phyloP scores from a whole-genome alignment of 805 yeast species.

The Wickerhamomyces strasburgensis region DNA sequence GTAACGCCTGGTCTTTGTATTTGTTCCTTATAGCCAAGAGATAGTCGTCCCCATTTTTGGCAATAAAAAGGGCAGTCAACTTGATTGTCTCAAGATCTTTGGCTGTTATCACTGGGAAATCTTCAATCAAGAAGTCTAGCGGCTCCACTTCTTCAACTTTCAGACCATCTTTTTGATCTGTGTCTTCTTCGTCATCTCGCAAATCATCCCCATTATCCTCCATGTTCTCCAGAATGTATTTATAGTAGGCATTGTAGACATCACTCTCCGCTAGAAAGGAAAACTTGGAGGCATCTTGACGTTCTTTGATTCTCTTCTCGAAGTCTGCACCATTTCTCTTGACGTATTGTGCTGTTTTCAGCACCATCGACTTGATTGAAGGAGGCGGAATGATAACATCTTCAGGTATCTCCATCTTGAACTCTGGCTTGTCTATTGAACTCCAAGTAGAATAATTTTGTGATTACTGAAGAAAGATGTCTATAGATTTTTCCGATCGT shows the following conservation, averaged over 20 bases:
- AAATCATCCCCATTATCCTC: slow-evolving; percentile 26
- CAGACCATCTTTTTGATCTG: slow-evolving; percentile 7
- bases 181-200: slow-evolving; percentile 15
- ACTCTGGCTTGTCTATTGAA: no score
- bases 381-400: slow-evolving; percentile 52
- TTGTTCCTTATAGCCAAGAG: slow-evolving; percentile 35
- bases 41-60: slow-evolving; percentile 50
- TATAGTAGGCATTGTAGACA: slow-evolving; percentile 55
- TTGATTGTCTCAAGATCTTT: slow-evolving; percentile 68
- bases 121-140: slow-evolving; percentile 12
- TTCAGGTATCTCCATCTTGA: slow-evolving; percentile 30
- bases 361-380: slow-evolving; percentile 46
- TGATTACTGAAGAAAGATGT: no score
- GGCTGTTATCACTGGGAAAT: slow-evolving; percentile 40
- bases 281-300: slow-evolving; percentile 51
- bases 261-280: slow-evolving; percentile 51
- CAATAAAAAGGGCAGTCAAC: slow-evolving; percentile 64
- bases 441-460: no score
- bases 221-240: slow-evolving; percentile 36
- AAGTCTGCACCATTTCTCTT: slow-evolving; percentile 61
- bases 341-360: slow-evolving; percentile 70
- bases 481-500: no score
- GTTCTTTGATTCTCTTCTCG: slow-evolving; percentile 48
- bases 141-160: slow-evolving; percentile 5
- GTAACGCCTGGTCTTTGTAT: slow-evolving; percentile 36